phyloP scores from a whole-genome alignment of 2,329 filamentous ascomycete genomes.

The Stagonosporopsis tanaceti region DNA sequence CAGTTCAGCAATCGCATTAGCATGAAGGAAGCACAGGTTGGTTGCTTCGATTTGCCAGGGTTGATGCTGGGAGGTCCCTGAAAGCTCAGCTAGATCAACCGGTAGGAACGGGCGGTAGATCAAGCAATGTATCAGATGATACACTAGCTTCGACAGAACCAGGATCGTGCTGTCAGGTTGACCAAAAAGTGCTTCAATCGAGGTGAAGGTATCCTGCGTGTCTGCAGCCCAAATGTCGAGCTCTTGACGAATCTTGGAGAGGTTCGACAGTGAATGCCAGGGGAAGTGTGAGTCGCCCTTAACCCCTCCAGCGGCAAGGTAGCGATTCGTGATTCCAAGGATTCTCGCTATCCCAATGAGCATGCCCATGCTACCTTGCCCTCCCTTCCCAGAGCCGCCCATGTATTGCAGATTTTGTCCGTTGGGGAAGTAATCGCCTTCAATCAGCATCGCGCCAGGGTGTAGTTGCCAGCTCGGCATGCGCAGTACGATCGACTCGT shows the following conservation, averaged over 20 bases:
- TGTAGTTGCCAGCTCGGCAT: slow-evolving; percentile 77
- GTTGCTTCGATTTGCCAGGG: slow-evolving; percentile 94
- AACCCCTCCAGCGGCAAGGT: slow-evolving; percentile 83
- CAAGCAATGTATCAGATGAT: slow-evolving; percentile 85
- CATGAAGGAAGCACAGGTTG: slow-evolving; percentile 84
- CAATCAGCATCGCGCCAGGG: slow-evolving; percentile 67
- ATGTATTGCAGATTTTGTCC: slow-evolving; percentile 79
- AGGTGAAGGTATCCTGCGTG: slow-evolving; percentile 80
- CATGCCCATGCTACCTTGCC: slow-evolving; percentile 79
- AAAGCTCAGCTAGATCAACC: slow-evolving; percentile 81
- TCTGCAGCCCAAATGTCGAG: slow-evolving; percentile 85
- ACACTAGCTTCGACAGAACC: slow-evolving; percentile 84
- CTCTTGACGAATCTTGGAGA: slow-evolving; percentile 86
- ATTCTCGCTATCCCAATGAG: slow-evolving; percentile 86
- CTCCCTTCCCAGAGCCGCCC: slow-evolving; percentile 72
- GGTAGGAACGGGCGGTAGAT: slow-evolving; percentile 88
- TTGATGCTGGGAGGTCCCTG: slow-evolving; percentile 82
- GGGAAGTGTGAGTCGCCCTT: slow-evolving; percentile 91
- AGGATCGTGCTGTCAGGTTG: slow-evolving; percentile 80
- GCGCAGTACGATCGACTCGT: slow-evolving; percentile 77
- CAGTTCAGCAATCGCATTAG: slow-evolving; percentile 85
- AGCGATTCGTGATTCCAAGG: slow-evolving; percentile 82
- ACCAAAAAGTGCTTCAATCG: slow-evolving; percentile 76
- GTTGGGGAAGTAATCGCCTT: slow-evolving; percentile 83
- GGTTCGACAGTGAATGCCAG: slow-evolving; percentile 84